Base-by-base conservation (phyloP, 2,329 filamentous ascomycete genomes). In the Aspergillus tamarii region DNA sequence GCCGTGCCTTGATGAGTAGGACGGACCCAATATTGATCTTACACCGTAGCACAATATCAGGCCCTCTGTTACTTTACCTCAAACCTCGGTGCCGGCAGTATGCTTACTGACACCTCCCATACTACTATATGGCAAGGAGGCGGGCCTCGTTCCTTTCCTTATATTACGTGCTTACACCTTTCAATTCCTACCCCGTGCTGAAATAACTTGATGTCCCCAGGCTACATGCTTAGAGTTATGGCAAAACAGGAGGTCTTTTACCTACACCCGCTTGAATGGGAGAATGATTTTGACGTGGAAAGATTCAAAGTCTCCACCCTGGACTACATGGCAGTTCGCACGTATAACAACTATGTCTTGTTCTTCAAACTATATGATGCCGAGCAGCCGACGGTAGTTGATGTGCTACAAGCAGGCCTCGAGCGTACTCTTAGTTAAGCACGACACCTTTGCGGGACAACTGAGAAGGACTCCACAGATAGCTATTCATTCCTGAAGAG, bases 261-360 rank as follows among this genome's bases (percentile, higher is more conserved):
- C 19, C 67, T 81, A 10, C 76, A 70, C 45, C 77, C 78, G 0
- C 54, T 60, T 0, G 77, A 76, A 0, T 80, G 77, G 78, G 76
- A 81, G 57, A 72, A 69, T n/a, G 75, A 78, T 39, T 74, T 74
- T 0, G 71, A 75, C 6, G 78, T 79, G 57, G 77, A 81, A 64
- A 69, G 73, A 1, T 75, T 77, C 64, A 76, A 74, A 58, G 64
- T 81, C 26, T 77, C 78, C 1, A 79, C 73, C 0, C 72, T 82
- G 4, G 77, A 81, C 50, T 71, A 79, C 45, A 60, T 79, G 36
- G 70, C 74, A 0, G 71, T 65, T 0, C 71, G 67, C 41, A 72
- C 66, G 14, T 82, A 80, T 65, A 80, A 75, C 57, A 78, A 78
- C 63, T 82, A 78, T 26, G 76, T 76, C 0, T 61, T 82, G 0